Evolutionary conservation across 2,329 filamentous ascomycete genomes (phyloP).

Genomic region (Penicillium sp.): DNA sequence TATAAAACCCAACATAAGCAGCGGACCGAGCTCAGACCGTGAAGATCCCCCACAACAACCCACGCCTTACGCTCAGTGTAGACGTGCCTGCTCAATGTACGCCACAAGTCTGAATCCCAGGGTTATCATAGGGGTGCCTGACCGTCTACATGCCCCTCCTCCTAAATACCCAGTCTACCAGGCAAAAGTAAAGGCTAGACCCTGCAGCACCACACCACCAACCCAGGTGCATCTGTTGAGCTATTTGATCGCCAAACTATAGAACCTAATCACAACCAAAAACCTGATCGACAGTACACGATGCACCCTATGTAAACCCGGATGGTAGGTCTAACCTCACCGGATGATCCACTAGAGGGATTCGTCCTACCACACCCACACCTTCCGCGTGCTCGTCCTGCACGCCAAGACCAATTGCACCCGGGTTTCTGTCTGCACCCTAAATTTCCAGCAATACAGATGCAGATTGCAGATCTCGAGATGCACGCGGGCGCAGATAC

Average conservation of each 20-base stretch:
- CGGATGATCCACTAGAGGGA: not conserved
- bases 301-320: not conserved
- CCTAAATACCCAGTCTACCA: not conserved
- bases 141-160: not conserved
- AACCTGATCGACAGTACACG: not conserved
- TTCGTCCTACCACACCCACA: not conserved
- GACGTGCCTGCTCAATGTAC: not conserved
- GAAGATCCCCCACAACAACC: slow-evolving; percentile 5
- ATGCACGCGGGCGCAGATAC: not conserved
- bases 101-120: not conserved
- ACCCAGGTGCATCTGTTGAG: not conserved
- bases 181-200: not conserved
- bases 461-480: too few species aligned
- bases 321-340: not conserved
- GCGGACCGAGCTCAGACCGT: not conserved
- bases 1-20: not conserved
- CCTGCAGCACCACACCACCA: not conserved
- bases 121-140: slow-evolving; percentile 3
- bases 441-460: not conserved
- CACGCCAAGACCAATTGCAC: not conserved
- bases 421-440: not conserved
- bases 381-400: not conserved
- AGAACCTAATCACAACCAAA: not conserved
- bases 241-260: not conserved
- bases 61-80: not conserved